phyloP scores from a whole-genome alignment of 331 rosid species.

The Malus hybrid region DNA sequence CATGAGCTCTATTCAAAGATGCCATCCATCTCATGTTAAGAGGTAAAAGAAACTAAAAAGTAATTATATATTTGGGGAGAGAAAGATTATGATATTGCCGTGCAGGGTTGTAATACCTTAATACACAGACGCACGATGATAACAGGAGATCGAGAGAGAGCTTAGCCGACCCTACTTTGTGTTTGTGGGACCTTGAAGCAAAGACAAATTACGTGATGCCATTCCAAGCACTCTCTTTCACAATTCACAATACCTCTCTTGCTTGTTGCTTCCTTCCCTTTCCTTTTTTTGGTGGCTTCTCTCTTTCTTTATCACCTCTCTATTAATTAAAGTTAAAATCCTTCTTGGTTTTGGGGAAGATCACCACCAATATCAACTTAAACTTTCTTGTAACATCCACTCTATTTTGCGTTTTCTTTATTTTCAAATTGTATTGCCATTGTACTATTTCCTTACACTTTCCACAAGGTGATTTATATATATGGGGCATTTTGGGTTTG shows the following conservation, averaged over 20 bases:
- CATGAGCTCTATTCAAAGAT: too few relatives aligned
- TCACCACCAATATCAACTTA: conserved; percentile 33
- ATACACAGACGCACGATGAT: neutral
- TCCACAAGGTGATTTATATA: too few relatives aligned
- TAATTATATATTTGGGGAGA: neutral
- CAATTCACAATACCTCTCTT: conserved; percentile 38
- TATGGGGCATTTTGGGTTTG: too few relatives aligned
- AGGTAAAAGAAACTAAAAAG: neutral
- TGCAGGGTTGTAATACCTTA: conserved; percentile 25
- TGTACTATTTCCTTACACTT: neutral
- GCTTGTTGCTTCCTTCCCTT: conserved; percentile 4
- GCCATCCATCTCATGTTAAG: neutral
- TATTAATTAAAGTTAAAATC: conserved; percentile 40
- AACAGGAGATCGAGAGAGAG: too few relatives aligned
- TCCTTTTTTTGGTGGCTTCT: conserved; percentile 18
- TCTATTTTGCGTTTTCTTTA: neutral
- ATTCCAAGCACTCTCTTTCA: conserved; percentile 49
- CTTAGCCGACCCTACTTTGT: conserved; percentile 14
- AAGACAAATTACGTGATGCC: conserved; percentile 57
- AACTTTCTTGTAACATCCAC: conserved; percentile 12
- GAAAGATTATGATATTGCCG: conserved; percentile 33
- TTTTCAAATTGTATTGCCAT: neutral
- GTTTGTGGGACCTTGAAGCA: conserved; percentile 33
- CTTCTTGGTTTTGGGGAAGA: conserved; percentile 56
- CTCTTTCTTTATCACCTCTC: conserved; percentile 42